phyloP scores from a whole-genome alignment of 2,329 filamentous ascomycete genomes.

The Epichloe brachyelytri region DNA sequence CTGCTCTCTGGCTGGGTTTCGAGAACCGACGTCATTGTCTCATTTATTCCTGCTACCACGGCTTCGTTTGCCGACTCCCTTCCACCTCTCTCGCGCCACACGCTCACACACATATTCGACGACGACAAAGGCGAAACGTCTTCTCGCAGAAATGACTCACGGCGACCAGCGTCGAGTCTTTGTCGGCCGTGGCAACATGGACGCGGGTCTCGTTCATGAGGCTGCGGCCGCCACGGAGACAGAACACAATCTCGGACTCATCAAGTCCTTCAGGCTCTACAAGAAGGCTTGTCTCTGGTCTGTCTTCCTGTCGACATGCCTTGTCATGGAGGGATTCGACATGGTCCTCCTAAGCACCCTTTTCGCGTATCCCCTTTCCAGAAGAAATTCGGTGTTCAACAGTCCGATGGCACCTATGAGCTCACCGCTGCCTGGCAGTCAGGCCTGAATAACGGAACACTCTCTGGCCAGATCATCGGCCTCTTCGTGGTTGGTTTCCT shows the following conservation, averaged over 20 bases:
- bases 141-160: neutral
- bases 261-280: slow-evolving; percentile 27
- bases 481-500: slow-evolving; percentile 35
- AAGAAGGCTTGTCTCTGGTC: slow-evolving; percentile 24
- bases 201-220: slow-evolving; percentile 8
- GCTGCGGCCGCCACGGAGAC: slow-evolving; percentile 17
- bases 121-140: too few species aligned
- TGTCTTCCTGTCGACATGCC: slow-evolving; percentile 23
- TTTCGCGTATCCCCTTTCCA: slow-evolving; percentile 28
- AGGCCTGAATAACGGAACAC: slow-evolving; percentile 33
- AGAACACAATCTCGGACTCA: slow-evolving; percentile 21
- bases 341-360: slow-evolving; percentile 25
- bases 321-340: slow-evolving; percentile 31
- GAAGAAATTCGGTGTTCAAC: slow-evolving; percentile 24
- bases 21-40: neutral
- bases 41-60: neutral
- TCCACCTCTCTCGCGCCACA: too few species aligned
- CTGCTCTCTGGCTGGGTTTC: neutral
- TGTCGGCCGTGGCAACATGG: slow-evolving; percentile 6
- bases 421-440: slow-evolving; percentile 40
- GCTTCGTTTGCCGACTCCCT: too few species aligned
- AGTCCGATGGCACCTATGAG: slow-evolving; percentile 27
- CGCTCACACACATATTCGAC: too few species aligned
- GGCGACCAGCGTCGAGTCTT: slow-evolving; percentile 4
- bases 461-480: slow-evolving; percentile 36